Base-by-base conservation (phyloP, 495 filamentous ascomycete genomes). In the Aspergillus sclerotiicarbonarius region DNA sequence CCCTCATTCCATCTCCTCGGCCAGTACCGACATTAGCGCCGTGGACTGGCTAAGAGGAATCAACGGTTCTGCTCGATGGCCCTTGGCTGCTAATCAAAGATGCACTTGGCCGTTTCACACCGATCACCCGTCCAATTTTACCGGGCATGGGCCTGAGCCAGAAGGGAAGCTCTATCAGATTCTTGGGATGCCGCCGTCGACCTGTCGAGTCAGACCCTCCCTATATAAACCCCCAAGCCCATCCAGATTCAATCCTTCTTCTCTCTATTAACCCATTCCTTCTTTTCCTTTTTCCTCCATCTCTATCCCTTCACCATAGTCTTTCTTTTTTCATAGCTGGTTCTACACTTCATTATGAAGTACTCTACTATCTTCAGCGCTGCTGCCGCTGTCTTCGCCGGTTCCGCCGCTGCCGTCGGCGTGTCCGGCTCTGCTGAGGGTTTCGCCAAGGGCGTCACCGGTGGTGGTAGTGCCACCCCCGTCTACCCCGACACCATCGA, bases 401-500 rank as follows among this genome's bases (percentile, higher is more conserved):
- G 59, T 52, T 58, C 60, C 43, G 63, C 60, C 8, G 53, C 57
- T 55, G 63, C 63, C 21, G 53, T 71, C 49, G 56, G 67, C 53
- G 73, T 76, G 41, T 63, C 67, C 31, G 73, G 73, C 35, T 50
- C 71, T 32, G 73, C 73, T 41, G 73, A 76, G 63, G 73, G 73
- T 60, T 76, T 76, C 58, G 73, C 73, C 33, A 62, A 70, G 53
- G 73, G 71, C 46, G 68, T 71, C 8, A 78, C 75, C 21, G 73
- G 73, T 51, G 73, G 73, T 67, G 73, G 73, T 49, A 59, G 47
- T 56, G 73, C 73, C 32, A 61, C 63, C 37, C 57, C 73, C 29
- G 73, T 76, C 50, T 76, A 76, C 56, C 73, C 73, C n/a, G 52
- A 47, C 43, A 65, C 66, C 55, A 73, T 57, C 46, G 67, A 67